phyloP scores from a whole-genome alignment of 225 moss, liverwort and hornwort species.

The Sphagnum contortum region DNA sequence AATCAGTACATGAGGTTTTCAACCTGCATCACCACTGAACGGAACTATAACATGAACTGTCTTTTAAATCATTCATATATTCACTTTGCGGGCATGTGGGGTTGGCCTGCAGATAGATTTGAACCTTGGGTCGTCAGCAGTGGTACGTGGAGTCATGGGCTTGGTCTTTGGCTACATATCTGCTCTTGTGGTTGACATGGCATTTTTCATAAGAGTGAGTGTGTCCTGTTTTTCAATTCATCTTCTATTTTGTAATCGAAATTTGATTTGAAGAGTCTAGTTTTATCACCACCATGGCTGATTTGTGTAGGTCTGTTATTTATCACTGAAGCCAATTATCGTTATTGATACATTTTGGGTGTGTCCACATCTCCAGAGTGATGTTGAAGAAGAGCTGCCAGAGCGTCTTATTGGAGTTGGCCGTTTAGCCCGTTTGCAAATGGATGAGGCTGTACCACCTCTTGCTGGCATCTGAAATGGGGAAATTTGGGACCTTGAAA shows the following conservation, averaged over 20 bases:
- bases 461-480: too few species aligned
- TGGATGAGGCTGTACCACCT: constrained; percentile 41
- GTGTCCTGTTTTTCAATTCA: neutral
- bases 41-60: neutral
- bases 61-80: neutral
- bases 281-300: neutral
- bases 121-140: constrained; percentile 63
- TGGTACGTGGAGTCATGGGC: constrained; percentile 59
- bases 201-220: constrained; percentile 58
- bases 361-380: constrained; percentile 27
- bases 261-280: neutral
- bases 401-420: constrained; percentile 61
- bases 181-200: constrained; percentile 63
- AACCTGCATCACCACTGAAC: too few species aligned
- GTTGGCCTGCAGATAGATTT: constrained; percentile 40
- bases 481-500: too few species aligned
- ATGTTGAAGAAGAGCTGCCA: constrained; percentile 54
- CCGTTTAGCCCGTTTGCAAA: constrained; percentile 46
- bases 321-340: neutral
- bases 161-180: constrained; percentile 64
- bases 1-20: too few species aligned
- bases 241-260: neutral
- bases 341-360: neutral
- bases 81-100: neutral
- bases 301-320: neutral